Conservation (phyloP, 768 basidiomycete genomes). For the Termitomyces sp. region DNA sequence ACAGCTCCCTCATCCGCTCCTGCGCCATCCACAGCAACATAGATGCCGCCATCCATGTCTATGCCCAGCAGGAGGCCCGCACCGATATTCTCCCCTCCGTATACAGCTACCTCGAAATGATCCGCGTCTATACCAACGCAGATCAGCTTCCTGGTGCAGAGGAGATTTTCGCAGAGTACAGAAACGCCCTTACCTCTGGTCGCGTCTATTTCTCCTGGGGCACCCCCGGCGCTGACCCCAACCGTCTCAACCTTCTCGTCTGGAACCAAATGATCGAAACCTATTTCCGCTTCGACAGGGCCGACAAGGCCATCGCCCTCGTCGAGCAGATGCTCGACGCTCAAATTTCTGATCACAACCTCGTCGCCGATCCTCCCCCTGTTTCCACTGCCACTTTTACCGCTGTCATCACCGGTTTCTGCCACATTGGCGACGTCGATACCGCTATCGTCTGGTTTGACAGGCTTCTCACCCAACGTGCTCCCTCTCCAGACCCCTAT, state of each 20-base stretch:
- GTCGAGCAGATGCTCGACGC: slow-evolving; percentile 68
- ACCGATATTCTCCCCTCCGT: slow-evolving; percentile 24
- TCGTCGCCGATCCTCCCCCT: slow-evolving; percentile 39
- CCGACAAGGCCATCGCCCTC: slow-evolving; percentile 58
- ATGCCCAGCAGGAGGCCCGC: slow-evolving; percentile 51
- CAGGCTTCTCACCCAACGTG: slow-evolving; percentile 40
- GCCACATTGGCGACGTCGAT: slow-evolving; percentile 48
- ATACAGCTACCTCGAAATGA: slow-evolving; percentile 45
- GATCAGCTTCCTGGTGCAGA: slow-evolving; percentile 43
- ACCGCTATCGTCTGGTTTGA: slow-evolving; percentile 72
- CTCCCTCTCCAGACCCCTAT: slow-evolving; percentile 29
- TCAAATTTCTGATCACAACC: slow-evolving; percentile 26
- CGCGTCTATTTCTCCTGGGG: slow-evolving; percentile 26
- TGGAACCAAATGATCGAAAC: slow-evolving; percentile 78
- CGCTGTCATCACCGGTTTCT: slow-evolving; percentile 61
- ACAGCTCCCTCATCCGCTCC: slow-evolving; percentile 51
- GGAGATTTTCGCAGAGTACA: slow-evolving; percentile 60
- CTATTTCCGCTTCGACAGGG: slow-evolving; percentile 59
- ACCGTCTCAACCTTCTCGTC: slow-evolving; percentile 36
- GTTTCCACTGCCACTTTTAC: slow-evolving; percentile 62
- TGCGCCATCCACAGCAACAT: slow-evolving; percentile 53
- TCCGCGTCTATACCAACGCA: slow-evolving; percentile 50
- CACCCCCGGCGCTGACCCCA: neutral
- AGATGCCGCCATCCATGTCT: slow-evolving; percentile 59
- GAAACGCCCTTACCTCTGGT: slow-evolving; percentile 31